phyloP scores from a whole-genome alignment of 192 early-diverging fungal genomes.

The Thamnidium elegans region DNA sequence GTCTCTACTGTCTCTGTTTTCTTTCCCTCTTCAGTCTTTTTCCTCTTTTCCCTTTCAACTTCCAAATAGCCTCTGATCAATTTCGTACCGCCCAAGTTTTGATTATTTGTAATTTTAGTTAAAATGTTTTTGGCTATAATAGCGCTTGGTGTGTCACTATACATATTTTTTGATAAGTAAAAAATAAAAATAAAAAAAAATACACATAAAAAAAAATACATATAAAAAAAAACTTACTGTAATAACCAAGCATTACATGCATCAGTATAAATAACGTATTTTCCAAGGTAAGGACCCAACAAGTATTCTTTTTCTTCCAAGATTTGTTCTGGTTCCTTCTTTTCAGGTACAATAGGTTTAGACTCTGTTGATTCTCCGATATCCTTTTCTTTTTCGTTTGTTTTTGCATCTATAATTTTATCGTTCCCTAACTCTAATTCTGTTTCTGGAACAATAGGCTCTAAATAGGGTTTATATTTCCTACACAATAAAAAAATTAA shows the following conservation, averaged over 20 bases:
- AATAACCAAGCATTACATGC: conserved; percentile 59
- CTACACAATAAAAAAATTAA: background rate
- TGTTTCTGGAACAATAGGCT: conserved; percentile 4
- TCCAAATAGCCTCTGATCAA: conserved; percentile 74
- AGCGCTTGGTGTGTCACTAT: conserved; percentile 28
- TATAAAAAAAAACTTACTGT: conserved; percentile 27
- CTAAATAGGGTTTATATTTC: conserved; percentile 13
- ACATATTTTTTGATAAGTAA: background rate
- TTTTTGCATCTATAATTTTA: background rate
- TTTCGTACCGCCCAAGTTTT: conserved; percentile 62
- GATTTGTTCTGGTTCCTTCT: background rate
- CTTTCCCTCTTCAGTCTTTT: too few species aligned
- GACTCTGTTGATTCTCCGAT: background rate
- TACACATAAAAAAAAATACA: background rate
- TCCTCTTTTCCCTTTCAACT: conserved; percentile 44
- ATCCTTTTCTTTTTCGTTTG: background rate
- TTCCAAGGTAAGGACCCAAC: conserved; percentile 71
- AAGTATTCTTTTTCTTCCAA: conserved; percentile 41
- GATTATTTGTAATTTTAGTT: conserved; percentile 50
- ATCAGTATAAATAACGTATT: conserved; percentile 72
- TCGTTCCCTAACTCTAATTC: background rate
- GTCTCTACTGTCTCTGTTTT: too few species aligned
- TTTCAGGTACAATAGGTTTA: background rate
- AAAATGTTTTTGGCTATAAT: conserved; percentile 48
- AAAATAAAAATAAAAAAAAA: background rate